Conservation (phyloP, 495 filamentous ascomycete species). For the Penicillium flavigenum region DNA sequence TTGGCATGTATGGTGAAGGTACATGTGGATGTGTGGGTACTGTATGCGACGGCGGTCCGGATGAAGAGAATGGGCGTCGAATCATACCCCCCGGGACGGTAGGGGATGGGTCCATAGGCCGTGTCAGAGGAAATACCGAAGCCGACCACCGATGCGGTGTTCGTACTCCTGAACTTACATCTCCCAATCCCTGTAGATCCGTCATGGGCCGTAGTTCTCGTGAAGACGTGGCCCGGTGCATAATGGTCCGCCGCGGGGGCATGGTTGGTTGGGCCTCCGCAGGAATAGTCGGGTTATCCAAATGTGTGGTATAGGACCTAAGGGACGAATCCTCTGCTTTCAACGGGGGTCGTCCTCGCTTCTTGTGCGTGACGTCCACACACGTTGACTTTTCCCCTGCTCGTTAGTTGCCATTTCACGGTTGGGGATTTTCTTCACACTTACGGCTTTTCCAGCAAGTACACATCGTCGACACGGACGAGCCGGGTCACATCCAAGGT, state of each 20-base stretch:
- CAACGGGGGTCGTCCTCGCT: slow-evolving; percentile 85
- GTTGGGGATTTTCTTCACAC: slow-evolving; percentile 23
- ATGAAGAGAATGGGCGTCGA: slow-evolving; percentile 43
- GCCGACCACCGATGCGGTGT: slow-evolving; percentile 40
- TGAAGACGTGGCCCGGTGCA: slow-evolving; percentile 44
- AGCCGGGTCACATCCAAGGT: slow-evolving; percentile 75
- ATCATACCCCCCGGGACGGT: slow-evolving; percentile 28
- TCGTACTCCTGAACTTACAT: slow-evolving; percentile 21
- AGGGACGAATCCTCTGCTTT: slow-evolving; percentile 69
- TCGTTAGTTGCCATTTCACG: background rate
- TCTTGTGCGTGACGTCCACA: slow-evolving; percentile 94
- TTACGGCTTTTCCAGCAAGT: slow-evolving; percentile 63
- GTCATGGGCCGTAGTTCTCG: slow-evolving; percentile 48
- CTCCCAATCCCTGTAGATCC: slow-evolving; percentile 37
- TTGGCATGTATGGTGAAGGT: slow-evolving; percentile 31
- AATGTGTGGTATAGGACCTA: slow-evolving; percentile 35
- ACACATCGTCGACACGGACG: slow-evolving; percentile 64
- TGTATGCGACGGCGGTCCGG: slow-evolving; percentile 33
- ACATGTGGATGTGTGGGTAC: slow-evolving; percentile 29
- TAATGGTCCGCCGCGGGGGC: slow-evolving; percentile 27
- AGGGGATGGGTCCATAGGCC: slow-evolving; percentile 34
- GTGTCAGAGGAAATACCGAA: slow-evolving; percentile 36
- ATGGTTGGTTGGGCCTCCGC: slow-evolving; percentile 31
- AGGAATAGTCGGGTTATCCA: slow-evolving; percentile 29
- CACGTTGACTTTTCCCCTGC: slow-evolving; percentile 69